Conservation (phyloP, 73 alveolate species). For the Tetrahymena thermophila region DNA sequence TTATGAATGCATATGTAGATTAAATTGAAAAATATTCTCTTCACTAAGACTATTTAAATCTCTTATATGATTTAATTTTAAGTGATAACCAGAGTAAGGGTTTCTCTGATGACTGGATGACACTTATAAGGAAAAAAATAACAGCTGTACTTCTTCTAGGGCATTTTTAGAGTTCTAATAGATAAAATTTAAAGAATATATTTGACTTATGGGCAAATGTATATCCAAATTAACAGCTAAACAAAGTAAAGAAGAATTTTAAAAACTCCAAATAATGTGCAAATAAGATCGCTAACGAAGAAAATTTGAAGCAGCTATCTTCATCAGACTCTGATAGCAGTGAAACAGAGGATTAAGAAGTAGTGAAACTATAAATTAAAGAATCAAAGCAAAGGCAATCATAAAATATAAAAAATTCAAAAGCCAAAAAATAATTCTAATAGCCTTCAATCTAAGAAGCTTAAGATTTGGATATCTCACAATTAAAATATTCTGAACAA, state of each 20-base stretch:
- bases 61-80: neutral
- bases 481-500: neutral
- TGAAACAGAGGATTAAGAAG: slow-evolving; percentile 1
- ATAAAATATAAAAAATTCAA: neutral
- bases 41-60: neutral
- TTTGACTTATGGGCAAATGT: neutral
- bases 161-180: neutral
- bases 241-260: neutral
- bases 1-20: neutral
- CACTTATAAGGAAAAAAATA: neutral
- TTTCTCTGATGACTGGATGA: neutral
- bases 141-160: neutral
- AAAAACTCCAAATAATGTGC: neutral
- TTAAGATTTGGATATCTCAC: neutral
- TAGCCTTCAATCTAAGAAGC: neutral
- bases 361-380: neutral
- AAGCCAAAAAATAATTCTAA: neutral
- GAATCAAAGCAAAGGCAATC: neutral
- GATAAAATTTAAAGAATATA: neutral
- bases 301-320: neutral
- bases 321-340: neutral
- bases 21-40: neutral
- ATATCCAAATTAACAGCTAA: neutral
- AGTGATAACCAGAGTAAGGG: neutral
- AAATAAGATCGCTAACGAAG: neutral